Base-by-base conservation (phyloP, 768 basidiomycete genomes). In the Polyporus arcularius region DNA sequence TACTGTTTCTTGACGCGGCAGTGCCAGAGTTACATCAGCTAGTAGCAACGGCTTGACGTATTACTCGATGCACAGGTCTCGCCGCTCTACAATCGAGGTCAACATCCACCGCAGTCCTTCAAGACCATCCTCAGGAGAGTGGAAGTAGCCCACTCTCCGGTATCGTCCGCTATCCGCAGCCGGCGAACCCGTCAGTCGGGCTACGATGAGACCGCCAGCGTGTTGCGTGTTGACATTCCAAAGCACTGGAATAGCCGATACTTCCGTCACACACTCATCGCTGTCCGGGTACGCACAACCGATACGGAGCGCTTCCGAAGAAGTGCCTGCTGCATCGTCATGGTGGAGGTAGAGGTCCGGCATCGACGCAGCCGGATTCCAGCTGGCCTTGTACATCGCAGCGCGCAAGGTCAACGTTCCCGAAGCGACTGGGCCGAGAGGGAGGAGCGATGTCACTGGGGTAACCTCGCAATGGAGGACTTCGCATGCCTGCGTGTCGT, bases 261-360 rank as follows among this genome's bases (percentile, higher is more conserved):
- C 47, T 38, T 54, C 53, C 42, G 40, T 14, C 53, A 43, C 54
- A 7, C 56, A 30, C 32, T 56, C 60, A 6, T 15, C 15, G 42
- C 49, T 40, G 55, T 61, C 60, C 16, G 53, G 46, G 38, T 54
- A 54, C 38, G 58, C 58, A 14, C 38, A 60, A 0, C 58, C 58
- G 15, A 54, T 54, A 28, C 45, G 42, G 2, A 39, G 11, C 12
- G 39, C 18, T 21, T 51, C 21, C 46, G 46, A 2, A 28, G 26
- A 18, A 26, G 46, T 26, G 18, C 21, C 8, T 48, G 18, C 21
- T 18, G 4, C 21, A 28, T 9, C 7, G 4, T 18, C 4, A 21
- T 45, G 15, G 16, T 47, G 35, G 4, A 46, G 43, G 21, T 53
- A 49, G 14, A 60, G 9, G 38, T 54, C 53, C 6, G 52, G 52